phyloP scores from a whole-genome alignment of 2,329 filamentous ascomycete genomes.

The Aureobasidium leucospermi region DNA sequence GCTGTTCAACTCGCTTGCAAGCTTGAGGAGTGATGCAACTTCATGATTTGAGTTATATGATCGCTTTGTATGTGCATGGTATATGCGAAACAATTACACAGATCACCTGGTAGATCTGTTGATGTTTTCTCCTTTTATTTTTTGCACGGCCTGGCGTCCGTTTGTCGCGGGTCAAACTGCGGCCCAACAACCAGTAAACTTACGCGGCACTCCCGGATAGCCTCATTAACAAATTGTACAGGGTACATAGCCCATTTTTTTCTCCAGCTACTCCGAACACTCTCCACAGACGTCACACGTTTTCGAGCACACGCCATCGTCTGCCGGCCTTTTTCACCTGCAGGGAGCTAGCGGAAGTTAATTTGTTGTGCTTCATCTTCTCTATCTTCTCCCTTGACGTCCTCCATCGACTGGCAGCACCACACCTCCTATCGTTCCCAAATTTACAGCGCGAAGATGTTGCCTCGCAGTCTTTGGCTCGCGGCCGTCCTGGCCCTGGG shows the following conservation, averaged over 20 bases:
- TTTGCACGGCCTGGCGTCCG: constrained; percentile 3
- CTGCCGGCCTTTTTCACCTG: not conserved
- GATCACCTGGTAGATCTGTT: not conserved
- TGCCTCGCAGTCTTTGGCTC: constrained; percentile 24
- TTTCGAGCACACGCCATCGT: not conserved
- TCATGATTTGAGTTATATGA: not conserved
- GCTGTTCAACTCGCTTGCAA: not conserved
- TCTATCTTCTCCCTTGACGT: not conserved
- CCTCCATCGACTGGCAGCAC: not conserved
- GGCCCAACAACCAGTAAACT: constrained; percentile 4
- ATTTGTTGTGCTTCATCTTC: not conserved
- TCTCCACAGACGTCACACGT: constrained; percentile 7
- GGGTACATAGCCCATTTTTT: not conserved
- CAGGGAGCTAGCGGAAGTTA: not conserved
- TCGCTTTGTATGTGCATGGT: not conserved
- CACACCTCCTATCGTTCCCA: not conserved
- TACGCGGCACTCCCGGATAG: constrained; percentile 12
- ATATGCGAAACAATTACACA: not conserved
- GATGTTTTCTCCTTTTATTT: not conserved
- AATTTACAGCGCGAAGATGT: constrained; percentile 19
- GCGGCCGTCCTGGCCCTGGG: constrained; percentile 29
- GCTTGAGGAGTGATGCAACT: not conserved
- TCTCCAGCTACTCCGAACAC: constrained; percentile 1
- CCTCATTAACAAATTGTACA: not conserved
- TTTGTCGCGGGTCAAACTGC: not conserved